These are phyloP conservation scores for Aureobasidium zeae DNA, from an alignment of 2,329 filamentous ascomycete genomes.

Conservation along the genomic window DNA sequence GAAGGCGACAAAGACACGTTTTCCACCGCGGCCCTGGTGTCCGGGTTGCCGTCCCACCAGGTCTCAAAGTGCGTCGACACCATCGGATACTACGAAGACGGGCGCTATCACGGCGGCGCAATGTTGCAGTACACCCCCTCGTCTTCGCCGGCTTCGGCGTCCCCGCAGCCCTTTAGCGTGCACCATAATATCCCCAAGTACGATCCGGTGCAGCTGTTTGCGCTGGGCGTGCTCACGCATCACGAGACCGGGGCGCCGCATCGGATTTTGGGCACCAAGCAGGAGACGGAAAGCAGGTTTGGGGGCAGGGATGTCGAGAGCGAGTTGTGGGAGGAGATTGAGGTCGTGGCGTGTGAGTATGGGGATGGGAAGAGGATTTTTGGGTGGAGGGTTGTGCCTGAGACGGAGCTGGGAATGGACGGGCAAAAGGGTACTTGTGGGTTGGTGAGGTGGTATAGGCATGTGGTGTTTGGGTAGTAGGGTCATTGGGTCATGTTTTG, in stretches of 20 bases:
- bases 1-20: slow-evolving; percentile 47
- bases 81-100: slow-evolving; percentile 17
- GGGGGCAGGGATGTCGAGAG: slow-evolving; percentile 23
- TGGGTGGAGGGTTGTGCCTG: slow-evolving; percentile 17
- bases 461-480: background rate
- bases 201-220: slow-evolving; percentile 25
- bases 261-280: slow-evolving; percentile 21
- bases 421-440: slow-evolving; percentile 8
- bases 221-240: slow-evolving; percentile 16
- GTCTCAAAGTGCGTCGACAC: slow-evolving; percentile 25
- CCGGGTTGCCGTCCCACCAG: slow-evolving; percentile 34
- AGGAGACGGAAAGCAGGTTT: slow-evolving; percentile 20
- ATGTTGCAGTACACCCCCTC: slow-evolving; percentile 21
- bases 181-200: slow-evolving; percentile 26
- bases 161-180: slow-evolving; percentile 21
- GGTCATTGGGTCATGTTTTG: no score
- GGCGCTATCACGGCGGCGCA: slow-evolving; percentile 15
- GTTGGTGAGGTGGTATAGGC: slow-evolving; percentile 1
- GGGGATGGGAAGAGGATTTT: slow-evolving; percentile 18
- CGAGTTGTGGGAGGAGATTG: slow-evolving; percentile 21
- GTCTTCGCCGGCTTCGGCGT: background rate
- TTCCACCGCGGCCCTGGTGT: slow-evolving; percentile 35
- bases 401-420: background rate
- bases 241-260: slow-evolving; percentile 12
- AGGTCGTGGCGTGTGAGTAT: slow-evolving; percentile 20